Evolutionary conservation across 495 filamentous ascomycete genomes (phyloP).

Genomic region (Sphaerosporella brunnea): DNA sequence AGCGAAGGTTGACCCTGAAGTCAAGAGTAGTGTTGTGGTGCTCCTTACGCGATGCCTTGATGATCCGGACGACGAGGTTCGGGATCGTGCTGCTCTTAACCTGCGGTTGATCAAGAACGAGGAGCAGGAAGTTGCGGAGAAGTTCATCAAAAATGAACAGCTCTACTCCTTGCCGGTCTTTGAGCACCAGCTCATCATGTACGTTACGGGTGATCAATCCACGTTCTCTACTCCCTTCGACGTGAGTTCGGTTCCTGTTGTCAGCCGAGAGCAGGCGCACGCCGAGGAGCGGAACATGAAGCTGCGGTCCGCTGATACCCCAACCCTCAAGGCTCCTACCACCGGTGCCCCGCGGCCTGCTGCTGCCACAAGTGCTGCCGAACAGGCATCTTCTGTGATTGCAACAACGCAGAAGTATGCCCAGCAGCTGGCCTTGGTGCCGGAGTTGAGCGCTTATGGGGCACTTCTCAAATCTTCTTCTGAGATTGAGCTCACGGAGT

Average conservation of each 20-base stretch:
- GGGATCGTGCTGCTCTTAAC: constrained; percentile 87
- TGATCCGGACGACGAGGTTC: constrained; percentile 93
- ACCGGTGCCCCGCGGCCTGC: constrained; percentile 36
- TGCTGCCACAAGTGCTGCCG: constrained; percentile 43
- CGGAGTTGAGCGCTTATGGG: constrained; percentile 79
- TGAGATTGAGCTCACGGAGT: constrained; percentile 79
- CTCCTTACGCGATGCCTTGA: constrained; percentile 86
- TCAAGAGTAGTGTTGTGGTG: constrained; percentile 86
- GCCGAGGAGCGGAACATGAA: constrained; percentile 97
- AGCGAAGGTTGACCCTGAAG: constrained; percentile 42
- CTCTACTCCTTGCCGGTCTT: constrained; percentile 93
- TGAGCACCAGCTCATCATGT: constrained; percentile 94
- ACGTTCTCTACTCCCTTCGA: constrained; percentile 79
- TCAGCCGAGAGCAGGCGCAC: constrained; percentile 86
- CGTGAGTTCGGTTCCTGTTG: constrained; percentile 74
- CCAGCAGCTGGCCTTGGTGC: constrained; percentile 59
- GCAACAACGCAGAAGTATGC: constrained; percentile 46
- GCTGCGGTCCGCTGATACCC: constrained; percentile 63
- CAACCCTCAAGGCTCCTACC: constrained; percentile 85
- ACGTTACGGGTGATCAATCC: constrained; percentile 77
- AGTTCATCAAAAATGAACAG: constrained; percentile 76
- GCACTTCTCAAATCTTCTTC: constrained; percentile 73
- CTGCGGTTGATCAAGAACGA: constrained; percentile 71
- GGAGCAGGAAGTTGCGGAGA: constrained; percentile 60
- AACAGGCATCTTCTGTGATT: constrained; percentile 54